Evolutionary conservation across 208 protist genomes (phyloP), one percentile per base, ranked within the genome.

Genomic region (Leishmania mexicana): DNA sequence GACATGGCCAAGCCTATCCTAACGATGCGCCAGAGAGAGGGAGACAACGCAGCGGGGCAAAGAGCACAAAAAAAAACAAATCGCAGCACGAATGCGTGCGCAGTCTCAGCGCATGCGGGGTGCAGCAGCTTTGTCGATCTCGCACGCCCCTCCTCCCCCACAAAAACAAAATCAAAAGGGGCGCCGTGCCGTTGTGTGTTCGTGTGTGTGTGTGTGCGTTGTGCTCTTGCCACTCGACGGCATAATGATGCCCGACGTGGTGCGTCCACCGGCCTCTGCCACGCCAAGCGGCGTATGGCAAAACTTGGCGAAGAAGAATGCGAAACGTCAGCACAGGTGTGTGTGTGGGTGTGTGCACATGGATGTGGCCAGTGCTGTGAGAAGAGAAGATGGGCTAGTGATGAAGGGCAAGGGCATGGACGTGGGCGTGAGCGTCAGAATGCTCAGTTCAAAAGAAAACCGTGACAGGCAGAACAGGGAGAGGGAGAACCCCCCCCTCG

Each of bases 181-280:
- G 15, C 51, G 0, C 51, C 2, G 51, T 54, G 51, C 51, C 0
- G 8, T 49, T 6, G 58, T 64, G 3, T 31, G 11, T 24, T 0
- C 1, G 7, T 17, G 8, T 31, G 0, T 28, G 58, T 64, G 58
- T 64, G 3, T 35, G 15, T 15, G 8, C 21, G 57, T 35, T 31
- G 58, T 54, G 51, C 10, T 6, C 1, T 31, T 64, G 15, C 8
- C 28, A 31, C 58, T 64, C 15, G 57, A 62, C n/a, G 71, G 53
- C 3, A 42, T 62, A 31, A 62, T 31, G 57, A 31, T n/a, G 54
- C 71, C 45, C 5, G 71, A 71, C n/a, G 79, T 73, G 54, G 79
- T 57, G 31, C 45, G 58, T 64, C 58, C 58, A 31, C 58, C 58
- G 5, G 58, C 28, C 28, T 2, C 28, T 64, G 58, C 28, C 28